Percentiles rank a stretch among this genome's conserved stretches.
Evolutionary conservation across 148 eudicot genomes (phyloP).

Genomic region (Chenopodium formosanum): DNA sequence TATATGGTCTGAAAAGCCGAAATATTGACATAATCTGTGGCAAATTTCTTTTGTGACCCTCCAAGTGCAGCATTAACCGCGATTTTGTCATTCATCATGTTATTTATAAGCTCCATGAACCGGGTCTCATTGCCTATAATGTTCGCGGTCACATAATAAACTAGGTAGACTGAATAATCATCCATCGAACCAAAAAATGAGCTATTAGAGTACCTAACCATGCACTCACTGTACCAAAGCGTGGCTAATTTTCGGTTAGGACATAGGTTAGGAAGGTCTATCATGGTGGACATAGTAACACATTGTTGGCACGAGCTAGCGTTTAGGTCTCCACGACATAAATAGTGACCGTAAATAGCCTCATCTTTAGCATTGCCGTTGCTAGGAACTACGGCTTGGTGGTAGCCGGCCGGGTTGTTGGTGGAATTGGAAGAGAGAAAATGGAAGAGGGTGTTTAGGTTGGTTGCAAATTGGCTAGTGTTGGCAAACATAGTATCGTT

Average conservation of each 20-base stretch:
- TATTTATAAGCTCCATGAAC: conserved; percentile 3
- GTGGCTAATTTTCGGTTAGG: conserved; percentile 30
- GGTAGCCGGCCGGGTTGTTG: conserved; percentile 34
- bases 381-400: conserved; percentile 31
- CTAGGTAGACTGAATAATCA: neutral
- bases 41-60: conserved; percentile 2
- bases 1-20: conserved; percentile 15
- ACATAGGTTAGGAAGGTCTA: conserved; percentile 21
- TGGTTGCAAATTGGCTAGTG: conserved; percentile 16
- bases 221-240: conserved; percentile 33
- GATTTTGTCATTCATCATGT: conserved; percentile 9
- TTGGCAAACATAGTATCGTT: neutral
- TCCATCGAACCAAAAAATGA: conserved; percentile 6
- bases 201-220: conserved; percentile 36
- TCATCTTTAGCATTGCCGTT: neutral
- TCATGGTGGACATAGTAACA: conserved; percentile 17
- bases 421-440: conserved; percentile 31
- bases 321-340: conserved; percentile 38
- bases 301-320: conserved; percentile 31
- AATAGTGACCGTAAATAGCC: conserved; percentile 32
- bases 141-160: too few relatives aligned
- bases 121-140: conserved; percentile 4
- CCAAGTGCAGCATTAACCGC: neutral
- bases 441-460: conserved; percentile 16
- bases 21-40: neutral